These are phyloP conservation scores for Leccinum pachyderme DNA, from an alignment of 1,284 basidiomycete genomes.

Conservation along the genomic window DNA sequence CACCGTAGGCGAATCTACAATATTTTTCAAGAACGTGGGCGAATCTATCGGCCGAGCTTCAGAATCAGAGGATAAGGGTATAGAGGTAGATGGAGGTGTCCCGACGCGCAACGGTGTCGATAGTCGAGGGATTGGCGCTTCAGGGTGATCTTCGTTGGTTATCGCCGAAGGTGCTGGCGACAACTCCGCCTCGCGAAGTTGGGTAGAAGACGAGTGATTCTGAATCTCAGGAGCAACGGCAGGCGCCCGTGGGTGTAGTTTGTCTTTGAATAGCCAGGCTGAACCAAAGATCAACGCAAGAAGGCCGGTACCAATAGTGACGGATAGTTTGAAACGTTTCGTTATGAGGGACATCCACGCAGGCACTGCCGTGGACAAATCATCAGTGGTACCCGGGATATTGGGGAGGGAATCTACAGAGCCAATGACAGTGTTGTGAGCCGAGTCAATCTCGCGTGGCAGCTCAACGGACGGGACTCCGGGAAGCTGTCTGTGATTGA, in stretches of 20 bases:
- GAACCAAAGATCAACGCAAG: slow-evolving; percentile 25
- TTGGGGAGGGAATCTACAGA: slow-evolving; percentile 12
- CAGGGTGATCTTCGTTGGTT: slow-evolving; percentile 5
- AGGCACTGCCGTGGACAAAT: slow-evolving; percentile 14
- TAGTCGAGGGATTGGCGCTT: not conserved
- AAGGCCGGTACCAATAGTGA: slow-evolving; percentile 20
- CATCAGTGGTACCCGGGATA: slow-evolving; percentile 16
- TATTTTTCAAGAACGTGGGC: slow-evolving; percentile 1
- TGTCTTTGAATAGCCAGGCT: slow-evolving; percentile 28
- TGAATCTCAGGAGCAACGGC: slow-evolving; percentile 1
- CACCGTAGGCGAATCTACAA: slow-evolving; percentile 9
- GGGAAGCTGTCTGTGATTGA: slow-evolving; percentile 33
- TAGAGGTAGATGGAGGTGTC: not conserved
- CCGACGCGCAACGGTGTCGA: not conserved
- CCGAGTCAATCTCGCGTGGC: slow-evolving; percentile 16
- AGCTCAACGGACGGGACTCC: slow-evolving; percentile 33
- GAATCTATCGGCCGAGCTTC: slow-evolving; percentile 8
- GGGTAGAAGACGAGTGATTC: slow-evolving; percentile 1
- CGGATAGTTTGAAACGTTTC: slow-evolving; percentile 11
- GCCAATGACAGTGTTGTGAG: slow-evolving; percentile 7
- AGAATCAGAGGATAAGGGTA: slow-evolving; percentile 1
- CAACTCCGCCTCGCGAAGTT: not conserved
- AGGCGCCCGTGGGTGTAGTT: slow-evolving; percentile 10
- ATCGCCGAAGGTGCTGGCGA: not conserved
- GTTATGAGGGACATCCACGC: slow-evolving; percentile 20